Percentiles rank a stretch among this genome's conserved stretches.
These are phyloP conservation scores for Rubia yunnanensis DNA, from an alignment of 257 asterid genomes.

Conservation along the genomic window DNA sequence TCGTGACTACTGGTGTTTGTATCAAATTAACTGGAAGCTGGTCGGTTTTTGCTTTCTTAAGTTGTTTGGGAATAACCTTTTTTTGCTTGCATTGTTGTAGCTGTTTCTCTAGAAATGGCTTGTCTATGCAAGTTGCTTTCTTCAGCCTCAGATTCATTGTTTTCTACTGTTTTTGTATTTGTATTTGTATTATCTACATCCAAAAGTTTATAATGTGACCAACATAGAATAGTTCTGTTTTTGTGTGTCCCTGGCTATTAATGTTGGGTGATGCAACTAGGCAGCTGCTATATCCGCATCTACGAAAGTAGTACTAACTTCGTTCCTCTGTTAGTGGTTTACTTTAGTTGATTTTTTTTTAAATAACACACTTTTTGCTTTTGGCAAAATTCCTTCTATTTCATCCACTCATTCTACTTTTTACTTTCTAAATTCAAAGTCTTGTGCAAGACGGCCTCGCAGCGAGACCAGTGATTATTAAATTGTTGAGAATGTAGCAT, in stretches of 20 bases:
- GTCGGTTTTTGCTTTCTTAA: conserved; percentile 11
- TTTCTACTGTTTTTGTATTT: conserved; percentile 9
- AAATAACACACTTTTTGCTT: too few species aligned
- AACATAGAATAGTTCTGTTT: neutral
- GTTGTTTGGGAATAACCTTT: conserved; percentile 17
- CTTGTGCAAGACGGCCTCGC: too few species aligned
- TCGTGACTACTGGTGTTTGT: conserved; percentile 1
- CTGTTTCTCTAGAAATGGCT: conserved; percentile 26
- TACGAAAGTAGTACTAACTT: neutral
- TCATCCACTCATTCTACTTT: too few species aligned
- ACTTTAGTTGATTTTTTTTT: too few species aligned
- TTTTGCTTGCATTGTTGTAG: conserved; percentile 27
- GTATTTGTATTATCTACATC: neutral
- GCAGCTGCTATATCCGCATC: neutral
- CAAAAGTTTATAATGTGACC: neutral
- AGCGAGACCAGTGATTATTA: too few species aligned
- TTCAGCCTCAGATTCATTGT: conserved; percentile 16
- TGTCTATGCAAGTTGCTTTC: conserved; percentile 39
- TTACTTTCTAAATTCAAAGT: too few species aligned
- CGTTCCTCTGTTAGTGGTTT: too few species aligned
- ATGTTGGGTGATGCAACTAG: neutral
- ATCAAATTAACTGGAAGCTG: conserved; percentile 7
- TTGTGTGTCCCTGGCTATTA: neutral
- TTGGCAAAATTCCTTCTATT: too few species aligned
- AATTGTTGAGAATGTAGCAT: too few species aligned